A percentile compares a stretch with the other conserved stretches of the same genome.
Conservation (phyloP, 176 grass and related monocot genomes). For the Avena sativa region DNA sequence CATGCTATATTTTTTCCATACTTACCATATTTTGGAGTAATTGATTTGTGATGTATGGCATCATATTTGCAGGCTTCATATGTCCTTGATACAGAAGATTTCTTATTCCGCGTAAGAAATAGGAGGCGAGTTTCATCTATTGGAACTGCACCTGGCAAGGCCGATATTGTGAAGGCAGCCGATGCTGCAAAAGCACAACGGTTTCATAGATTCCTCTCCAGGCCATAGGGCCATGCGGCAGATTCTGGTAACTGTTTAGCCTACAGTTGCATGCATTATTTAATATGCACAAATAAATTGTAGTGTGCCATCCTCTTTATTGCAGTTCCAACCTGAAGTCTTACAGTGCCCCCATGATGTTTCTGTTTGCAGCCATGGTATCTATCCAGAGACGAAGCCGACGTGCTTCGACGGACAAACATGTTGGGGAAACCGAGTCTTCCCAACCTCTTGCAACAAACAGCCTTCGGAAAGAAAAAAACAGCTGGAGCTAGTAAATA, state of each 20-base stretch:
- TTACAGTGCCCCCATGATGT: not conserved
- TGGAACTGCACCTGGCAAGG: slow-evolving; percentile 12
- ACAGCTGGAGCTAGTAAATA: not conserved
- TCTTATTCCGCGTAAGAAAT: slow-evolving; percentile 58
- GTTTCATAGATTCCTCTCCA: slow-evolving; percentile 51
- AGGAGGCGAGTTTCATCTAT: slow-evolving; percentile 46
- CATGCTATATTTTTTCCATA: not conserved
- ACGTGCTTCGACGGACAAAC: slow-evolving; percentile 13
- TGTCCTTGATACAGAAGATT: slow-evolving; percentile 85
- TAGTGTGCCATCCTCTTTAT: not conserved
- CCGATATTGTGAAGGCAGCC: not conserved
- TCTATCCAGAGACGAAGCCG: not conserved
- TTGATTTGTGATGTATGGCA: not conserved
- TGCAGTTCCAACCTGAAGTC: no score
- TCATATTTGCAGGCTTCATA: slow-evolving; percentile 53
- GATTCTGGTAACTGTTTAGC: slow-evolving; percentile 40
- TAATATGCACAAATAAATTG: not conserved
- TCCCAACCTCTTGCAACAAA: not conserved
- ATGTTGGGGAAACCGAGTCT: not conserved
- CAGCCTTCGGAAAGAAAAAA: not conserved
- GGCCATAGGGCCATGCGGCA: slow-evolving; percentile 26
- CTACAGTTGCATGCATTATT: not conserved
- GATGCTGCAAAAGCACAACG: slow-evolving; percentile 34
- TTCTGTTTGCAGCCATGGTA: slow-evolving; percentile 22
- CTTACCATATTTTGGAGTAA: slow-evolving; percentile 10